Evolutionary conservation across 169 alveolate species (phyloP), one percentile per base, ranked within the genome.

Genomic region (Plasmodium malariae): DNA sequence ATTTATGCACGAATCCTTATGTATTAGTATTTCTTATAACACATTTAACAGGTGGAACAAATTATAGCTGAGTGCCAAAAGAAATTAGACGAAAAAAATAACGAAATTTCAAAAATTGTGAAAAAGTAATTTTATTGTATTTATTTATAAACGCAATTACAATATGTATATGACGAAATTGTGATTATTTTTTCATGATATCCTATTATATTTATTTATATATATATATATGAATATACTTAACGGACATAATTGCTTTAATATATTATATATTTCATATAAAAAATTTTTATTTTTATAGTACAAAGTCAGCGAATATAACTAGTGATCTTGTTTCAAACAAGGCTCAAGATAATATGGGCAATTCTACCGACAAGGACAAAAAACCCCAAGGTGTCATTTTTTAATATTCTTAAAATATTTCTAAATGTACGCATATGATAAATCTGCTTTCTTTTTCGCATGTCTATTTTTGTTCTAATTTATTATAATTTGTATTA

Each of bases 51-150:
- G 89, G 89, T 78, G 11, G 89, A 78, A 62, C 89, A 78, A 63
- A 62, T 78, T 26, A 78, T 78, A 78, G 69, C 70, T 11, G 89
- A 78, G 54, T 78, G 89, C 69, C 89, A 78, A 55, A 78, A 78
- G 34, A 62, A 78, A 55, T 65, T 78, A 55, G 89, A 78, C 89
- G 78, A 78, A 63, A 78, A 78, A 34, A 78, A 78, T 40, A 62
- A 36, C 37, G 89, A 78, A 62, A 51, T 78, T 62, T 62, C 89
- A 7, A 45, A 78, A 62, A 62, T 78, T 78, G 17, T 78, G 63
- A 78, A 78, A 78, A 78, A 49, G 89, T 78, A 78, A 76, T 60
- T 76, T 37, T 26, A 34, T 24, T 60, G n/a, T 65, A 30, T 74
- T 14, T 73, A 32, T 57, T 57, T 74, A 4, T 45, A 17, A 36